Conservation (phyloP, 352 stramenopile genomes). For the Globisporangium nagaii region DNA sequence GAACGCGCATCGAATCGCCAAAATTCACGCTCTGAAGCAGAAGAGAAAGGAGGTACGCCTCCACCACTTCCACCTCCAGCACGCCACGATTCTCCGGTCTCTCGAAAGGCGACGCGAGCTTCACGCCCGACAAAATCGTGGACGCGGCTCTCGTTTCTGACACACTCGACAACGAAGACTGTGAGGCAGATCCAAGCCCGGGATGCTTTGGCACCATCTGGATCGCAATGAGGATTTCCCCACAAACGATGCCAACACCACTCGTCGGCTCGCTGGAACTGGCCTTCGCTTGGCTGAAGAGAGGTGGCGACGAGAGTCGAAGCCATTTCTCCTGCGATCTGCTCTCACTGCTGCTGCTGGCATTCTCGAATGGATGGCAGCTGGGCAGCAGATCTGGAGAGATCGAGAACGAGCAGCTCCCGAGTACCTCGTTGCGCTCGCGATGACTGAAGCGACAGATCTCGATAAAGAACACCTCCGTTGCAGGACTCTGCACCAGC, state of each 20-base stretch:
- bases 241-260: neutral
- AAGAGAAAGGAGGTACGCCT: conserved; percentile 1
- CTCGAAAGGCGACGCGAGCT: neutral
- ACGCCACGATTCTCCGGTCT: neutral
- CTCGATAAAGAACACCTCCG: conserved; percentile 12
- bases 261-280: neutral
- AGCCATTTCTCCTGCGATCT: neutral
- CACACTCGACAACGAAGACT: neutral
- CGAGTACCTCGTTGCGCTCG: conserved; percentile 5
- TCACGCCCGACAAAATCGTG: conserved; percentile 1
- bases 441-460: conserved; percentile 8
- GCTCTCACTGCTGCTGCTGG: neutral
- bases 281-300: neutral
- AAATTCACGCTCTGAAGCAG: neutral
- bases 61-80: conserved; percentile 3
- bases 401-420: conserved; percentile 1
- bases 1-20: neutral
- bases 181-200: too few species aligned
- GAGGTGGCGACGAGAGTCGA: neutral
- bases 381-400: neutral
- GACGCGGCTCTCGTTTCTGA: neutral
- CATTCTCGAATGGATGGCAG: neutral
- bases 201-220: too few species aligned
- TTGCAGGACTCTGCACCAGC: neutral
- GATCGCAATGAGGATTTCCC: neutral